Evolutionary conservation across 441 rosid genomes (phyloP).

Genomic region (Aleurites moluccanus): DNA sequence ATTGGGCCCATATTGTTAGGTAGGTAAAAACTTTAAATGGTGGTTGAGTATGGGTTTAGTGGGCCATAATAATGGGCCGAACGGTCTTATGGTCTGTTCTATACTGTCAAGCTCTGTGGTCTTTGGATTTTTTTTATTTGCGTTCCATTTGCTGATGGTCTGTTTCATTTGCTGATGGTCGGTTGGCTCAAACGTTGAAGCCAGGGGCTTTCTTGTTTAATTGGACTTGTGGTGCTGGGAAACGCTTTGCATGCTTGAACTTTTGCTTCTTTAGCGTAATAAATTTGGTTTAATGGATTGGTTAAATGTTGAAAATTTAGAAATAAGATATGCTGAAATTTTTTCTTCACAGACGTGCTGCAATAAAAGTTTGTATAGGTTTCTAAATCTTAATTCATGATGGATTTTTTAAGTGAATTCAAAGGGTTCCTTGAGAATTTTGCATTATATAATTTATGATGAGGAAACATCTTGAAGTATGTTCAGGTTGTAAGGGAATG

Average conservation of each 20-base stretch:
- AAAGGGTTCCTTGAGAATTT: not conserved
- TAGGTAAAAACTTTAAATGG: not conserved
- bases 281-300: no score
- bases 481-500: not conserved
- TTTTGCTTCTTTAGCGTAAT: no score
- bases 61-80: constrained; percentile 8
- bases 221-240: not conserved
- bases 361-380: not conserved
- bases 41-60: not conserved
- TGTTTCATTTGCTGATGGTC: no score
- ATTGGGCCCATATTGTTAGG: constrained; percentile 2
- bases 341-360: no score
- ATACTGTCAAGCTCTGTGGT: no score
- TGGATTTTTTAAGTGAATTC: not conserved
- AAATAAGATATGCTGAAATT: no score
- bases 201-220: not conserved
- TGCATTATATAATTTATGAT: not conserved
- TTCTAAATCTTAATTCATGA: not conserved
- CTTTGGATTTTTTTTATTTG: not conserved
- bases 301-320: not conserved
- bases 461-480: not conserved
- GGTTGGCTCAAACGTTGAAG: not conserved
- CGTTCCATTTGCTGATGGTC: not conserved
- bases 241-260: no score
- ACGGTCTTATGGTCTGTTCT: not conserved